Evolutionary conservation across 2,329 filamentous ascomycete species (phyloP).

Genomic region (Botrytis fabae): DNA sequence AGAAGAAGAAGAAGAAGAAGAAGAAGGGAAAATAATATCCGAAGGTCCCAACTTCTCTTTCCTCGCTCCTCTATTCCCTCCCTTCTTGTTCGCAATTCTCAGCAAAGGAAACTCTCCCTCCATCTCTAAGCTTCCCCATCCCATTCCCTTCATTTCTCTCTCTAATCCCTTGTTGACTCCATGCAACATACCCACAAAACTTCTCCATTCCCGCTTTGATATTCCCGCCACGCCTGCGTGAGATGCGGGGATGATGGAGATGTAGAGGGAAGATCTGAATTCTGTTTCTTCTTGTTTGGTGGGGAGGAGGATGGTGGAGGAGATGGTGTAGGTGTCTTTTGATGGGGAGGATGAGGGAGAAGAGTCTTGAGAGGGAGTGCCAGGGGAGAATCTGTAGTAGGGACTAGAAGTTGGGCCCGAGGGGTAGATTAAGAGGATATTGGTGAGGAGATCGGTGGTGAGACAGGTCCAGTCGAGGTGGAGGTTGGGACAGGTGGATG

Average conservation of each 20-base stretch:
- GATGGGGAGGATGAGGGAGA: neutral
- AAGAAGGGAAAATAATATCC: neutral
- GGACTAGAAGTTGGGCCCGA: neutral
- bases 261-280: neutral
- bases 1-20: neutral
- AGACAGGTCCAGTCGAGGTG: neutral
- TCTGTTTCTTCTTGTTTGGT: neutral
- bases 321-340: neutral
- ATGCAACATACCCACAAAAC: neutral
- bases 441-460: constrained; percentile 2
- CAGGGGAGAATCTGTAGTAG: neutral
- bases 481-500: neutral
- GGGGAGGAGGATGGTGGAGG: neutral
- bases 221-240: neutral
- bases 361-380: neutral
- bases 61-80: too few relatives aligned
- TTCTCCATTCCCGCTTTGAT: neutral
- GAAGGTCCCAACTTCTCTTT: neutral
- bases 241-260: neutral
- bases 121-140: neutral
- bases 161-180: neutral
- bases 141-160: neutral
- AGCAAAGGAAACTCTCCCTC: neutral
- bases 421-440: neutral
- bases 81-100: too few relatives aligned